Evolutionary conservation across 2,329 filamentous ascomycete genomes (phyloP), one percentile per base, ranked within the genome.

Genomic region (Trichophyton rubrum): DNA sequence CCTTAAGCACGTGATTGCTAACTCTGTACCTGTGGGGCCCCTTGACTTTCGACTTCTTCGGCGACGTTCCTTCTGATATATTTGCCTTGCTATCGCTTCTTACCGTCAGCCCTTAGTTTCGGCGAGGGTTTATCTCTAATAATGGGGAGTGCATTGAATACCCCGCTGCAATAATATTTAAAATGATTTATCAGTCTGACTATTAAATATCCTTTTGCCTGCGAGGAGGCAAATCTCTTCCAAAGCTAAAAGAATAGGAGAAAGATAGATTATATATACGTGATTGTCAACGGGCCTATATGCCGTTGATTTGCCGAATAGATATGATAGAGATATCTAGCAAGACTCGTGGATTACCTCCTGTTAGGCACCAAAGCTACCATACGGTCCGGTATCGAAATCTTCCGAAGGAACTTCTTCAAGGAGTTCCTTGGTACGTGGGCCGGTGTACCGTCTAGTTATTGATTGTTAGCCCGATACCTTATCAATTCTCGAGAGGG

Each of bases 371-470:
- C 45, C 22, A 33, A 17, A 17, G 51, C 51, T 55, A 8, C 56
- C 35, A 22, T 61, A 63, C 7, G 56, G 30, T 1, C 58, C 58
- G 2, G 60, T n/a, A 11, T 63, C 58, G 33, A 60, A 41, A 61
- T 74, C 73, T 22, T 73, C 72, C 0, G 68, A 69, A 2, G 69
- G 66, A 40, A 75, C 63, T 47, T 71, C 66, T 40, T 70, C 67
- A 17, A 74, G 68, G 7, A 79, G 75, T 57, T 83, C 80, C 59
- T 77, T 80, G 3, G 82, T 84, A 40, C 79, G 77, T 20, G 82
- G 82, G 0, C 82, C 82, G 3, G 75, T 82, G 66, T 85, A 85
- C 65, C 77, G 81, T 61, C 80, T 81, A 59, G 59, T 58, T n/a
- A 35, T 17, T 58, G 30, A 35, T 17, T 38, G 4, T 11, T 57